These are phyloP conservation scores for Kluyveromyces starmeri DNA, from an alignment of 805 yeast species.

Conservation along the genomic window DNA sequence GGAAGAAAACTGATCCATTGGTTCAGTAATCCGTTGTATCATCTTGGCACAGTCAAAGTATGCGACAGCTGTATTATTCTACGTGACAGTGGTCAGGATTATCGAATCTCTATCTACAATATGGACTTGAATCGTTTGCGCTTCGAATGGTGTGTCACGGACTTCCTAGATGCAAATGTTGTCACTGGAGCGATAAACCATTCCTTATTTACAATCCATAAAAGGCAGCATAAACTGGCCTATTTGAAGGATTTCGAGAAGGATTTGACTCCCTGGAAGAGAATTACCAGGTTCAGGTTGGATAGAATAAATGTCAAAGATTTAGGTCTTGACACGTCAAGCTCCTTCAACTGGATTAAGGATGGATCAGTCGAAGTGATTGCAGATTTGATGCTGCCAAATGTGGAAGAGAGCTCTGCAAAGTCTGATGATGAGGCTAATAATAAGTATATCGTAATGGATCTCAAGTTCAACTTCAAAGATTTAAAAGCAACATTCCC, in stretches of 20 bases:
- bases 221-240: conserved; percentile 52
- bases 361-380: conserved; percentile 62
- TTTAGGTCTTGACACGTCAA: conserved; percentile 27
- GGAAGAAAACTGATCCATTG: conserved; percentile 21
- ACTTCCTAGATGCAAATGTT: conserved; percentile 59
- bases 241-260: conserved; percentile 33
- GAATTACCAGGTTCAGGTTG: conserved; percentile 38
- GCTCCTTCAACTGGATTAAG: conserved; percentile 60
- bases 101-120: conserved; percentile 49
- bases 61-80: conserved; percentile 24
- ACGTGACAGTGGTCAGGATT: conserved; percentile 15
- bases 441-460: conserved; percentile 52
- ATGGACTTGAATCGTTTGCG: conserved; percentile 56
- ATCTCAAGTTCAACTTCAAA: conserved; percentile 53
- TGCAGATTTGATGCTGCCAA: conserved; percentile 68
- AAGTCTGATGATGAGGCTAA: conserved; percentile 8
- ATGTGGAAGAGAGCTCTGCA: conserved; percentile 28
- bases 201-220: conserved; percentile 68
- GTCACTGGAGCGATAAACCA: conserved; percentile 69
- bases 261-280: conserved; percentile 39
- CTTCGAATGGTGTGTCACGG: conserved; percentile 49
- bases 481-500: conserved; percentile 54
- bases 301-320: conserved; percentile 33
- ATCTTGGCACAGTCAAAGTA: conserved; percentile 35
- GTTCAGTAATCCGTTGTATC: conserved; percentile 32